phyloP scores from a whole-genome alignment of 208 protist species.

The Crithidia fasciculata region DNA sequence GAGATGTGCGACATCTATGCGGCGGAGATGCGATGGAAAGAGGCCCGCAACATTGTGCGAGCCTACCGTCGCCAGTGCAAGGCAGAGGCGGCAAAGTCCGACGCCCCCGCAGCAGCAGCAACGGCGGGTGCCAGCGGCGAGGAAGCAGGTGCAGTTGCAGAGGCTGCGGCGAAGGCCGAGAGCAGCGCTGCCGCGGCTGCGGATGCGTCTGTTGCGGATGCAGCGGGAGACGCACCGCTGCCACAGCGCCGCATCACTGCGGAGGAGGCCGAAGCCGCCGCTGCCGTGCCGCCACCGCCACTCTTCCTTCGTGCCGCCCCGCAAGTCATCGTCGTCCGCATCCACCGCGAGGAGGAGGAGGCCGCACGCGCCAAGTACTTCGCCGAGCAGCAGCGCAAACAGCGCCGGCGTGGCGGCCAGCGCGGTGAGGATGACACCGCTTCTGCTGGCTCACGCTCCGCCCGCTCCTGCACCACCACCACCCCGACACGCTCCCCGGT shows the following conservation, averaged over 20 bases:
- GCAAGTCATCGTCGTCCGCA: conserved; percentile 41
- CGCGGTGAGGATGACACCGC: background rate
- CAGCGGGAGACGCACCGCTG: background rate
- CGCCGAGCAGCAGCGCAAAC: conserved; percentile 19
- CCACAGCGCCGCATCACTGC: conserved; percentile 17
- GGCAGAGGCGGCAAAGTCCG: background rate
- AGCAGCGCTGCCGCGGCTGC: background rate
- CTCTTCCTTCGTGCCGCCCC: conserved; percentile 37
- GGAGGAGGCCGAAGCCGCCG: conserved; percentile 29
- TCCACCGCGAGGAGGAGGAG: conserved; percentile 43
- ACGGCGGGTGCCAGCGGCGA: background rate
- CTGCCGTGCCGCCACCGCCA: conserved; percentile 31
- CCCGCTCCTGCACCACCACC: conserved; percentile 5
- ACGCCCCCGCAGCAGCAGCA: background rate
- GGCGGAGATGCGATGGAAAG: conserved; percentile 48
- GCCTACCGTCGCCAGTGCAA: conserved; percentile 38
- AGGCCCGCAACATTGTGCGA: conserved; percentile 33
- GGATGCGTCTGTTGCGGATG: background rate
- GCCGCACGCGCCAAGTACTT: conserved; percentile 30
- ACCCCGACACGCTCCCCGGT: conserved; percentile 9
- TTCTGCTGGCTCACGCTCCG: conserved; percentile 6
- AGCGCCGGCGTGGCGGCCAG: background rate
- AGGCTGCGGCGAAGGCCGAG: background rate
- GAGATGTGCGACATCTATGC: conserved; percentile 59
- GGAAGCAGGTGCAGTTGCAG: background rate